Percentiles rank a stretch among this genome's conserved stretches.
Evolutionary conservation across 2,329 filamentous ascomycete genomes (phyloP).

Genomic region (Huntiella savannae): DNA sequence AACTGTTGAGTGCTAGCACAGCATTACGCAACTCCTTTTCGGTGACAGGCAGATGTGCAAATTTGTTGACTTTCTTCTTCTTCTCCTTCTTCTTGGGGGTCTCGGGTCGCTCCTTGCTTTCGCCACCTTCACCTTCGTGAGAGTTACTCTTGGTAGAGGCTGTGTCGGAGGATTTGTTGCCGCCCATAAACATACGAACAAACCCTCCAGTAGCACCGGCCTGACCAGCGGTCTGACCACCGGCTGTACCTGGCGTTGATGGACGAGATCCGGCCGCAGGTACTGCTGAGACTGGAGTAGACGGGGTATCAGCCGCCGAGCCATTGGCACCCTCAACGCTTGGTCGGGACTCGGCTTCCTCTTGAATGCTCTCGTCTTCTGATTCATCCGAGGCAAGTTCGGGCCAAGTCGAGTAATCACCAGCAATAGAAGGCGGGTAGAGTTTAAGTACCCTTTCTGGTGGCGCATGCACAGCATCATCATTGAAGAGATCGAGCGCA

Average conservation of each 20-base stretch:
- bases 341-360: constrained; percentile 14
- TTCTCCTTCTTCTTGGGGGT: constrained; percentile 15
- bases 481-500: constrained; percentile 71
- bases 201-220: constrained; percentile 24
- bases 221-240: constrained; percentile 14
- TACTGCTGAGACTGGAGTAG: not conserved
- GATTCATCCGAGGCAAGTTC: constrained; percentile 27
- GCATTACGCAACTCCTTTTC: constrained; percentile 72
- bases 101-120: constrained; percentile 19
- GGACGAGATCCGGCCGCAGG: constrained; percentile 3
- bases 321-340: constrained; percentile 1
- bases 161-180: constrained; percentile 9
- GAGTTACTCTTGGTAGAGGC: constrained; percentile 21
- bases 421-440: constrained; percentile 70
- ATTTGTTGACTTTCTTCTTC: constrained; percentile 20
- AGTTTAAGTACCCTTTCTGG: constrained; percentile 73
- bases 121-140: constrained; percentile 33
- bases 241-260: constrained; percentile 5
- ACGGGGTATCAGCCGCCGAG: not conserved
- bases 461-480: constrained; percentile 69
- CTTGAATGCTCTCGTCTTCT: constrained; percentile 14
- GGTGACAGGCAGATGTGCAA: constrained; percentile 38
- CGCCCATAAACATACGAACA: constrained; percentile 32
- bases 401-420: constrained; percentile 47
- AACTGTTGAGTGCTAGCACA: constrained; percentile 66